Evolutionary conservation across 192 early-diverging fungal species (phyloP), one percentile per base, ranked within the genome.

Genomic region (Mortierella hygrophila): DNA sequence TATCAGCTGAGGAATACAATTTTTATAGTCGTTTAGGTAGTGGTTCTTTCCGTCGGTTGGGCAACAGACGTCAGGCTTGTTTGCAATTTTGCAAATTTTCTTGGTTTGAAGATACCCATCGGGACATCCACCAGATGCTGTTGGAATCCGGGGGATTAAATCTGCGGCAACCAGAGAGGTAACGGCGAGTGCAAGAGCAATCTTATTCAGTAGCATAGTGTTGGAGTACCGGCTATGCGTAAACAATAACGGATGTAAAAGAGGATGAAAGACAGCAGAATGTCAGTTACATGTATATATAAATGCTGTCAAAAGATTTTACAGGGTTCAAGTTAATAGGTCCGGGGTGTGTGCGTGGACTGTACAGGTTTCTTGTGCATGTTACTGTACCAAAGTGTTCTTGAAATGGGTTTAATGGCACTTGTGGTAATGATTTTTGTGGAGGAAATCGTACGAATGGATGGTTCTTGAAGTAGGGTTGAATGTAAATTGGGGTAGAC

Each of bases 61-160:
- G 72, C 46, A 73, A 29, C 72, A 73, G 72, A 73, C 72, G 26
- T 20, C 46, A 52, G 72, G 72, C n/a, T 35, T 15, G 72, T 73
- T 15, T 7, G 47, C 15, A 18, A 15, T 26, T 6, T 20, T 15
- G n/a, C 72, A 73, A 6, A 40, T 46, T 29, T n/a, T 26, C 4
- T 73, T 73, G 44, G 44, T 73, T 15, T 26, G 72, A 73, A 18
- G n/a, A 47, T 73, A 73, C 4, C 72, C 46, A 26, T 8, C 44
- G 46, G 40, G 23, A 73, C 72, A 73, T 73, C 72, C 72, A 29
- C 29, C 72, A 26, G 44, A 0, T 29, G 8, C 46, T 35, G 35
- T 21, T 72, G 71, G 71, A 46, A 72, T 73, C 41, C 72, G 46
- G 26, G 41, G n/a, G 8, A 32, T 26, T 52, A 13, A 11, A 1